Percentiles rank a stretch among this genome's conserved stretches.
Evolutionary conservation across 2,329 filamentous ascomycete genomes (phyloP).

Genomic region (Monilinia polystroma): DNA sequence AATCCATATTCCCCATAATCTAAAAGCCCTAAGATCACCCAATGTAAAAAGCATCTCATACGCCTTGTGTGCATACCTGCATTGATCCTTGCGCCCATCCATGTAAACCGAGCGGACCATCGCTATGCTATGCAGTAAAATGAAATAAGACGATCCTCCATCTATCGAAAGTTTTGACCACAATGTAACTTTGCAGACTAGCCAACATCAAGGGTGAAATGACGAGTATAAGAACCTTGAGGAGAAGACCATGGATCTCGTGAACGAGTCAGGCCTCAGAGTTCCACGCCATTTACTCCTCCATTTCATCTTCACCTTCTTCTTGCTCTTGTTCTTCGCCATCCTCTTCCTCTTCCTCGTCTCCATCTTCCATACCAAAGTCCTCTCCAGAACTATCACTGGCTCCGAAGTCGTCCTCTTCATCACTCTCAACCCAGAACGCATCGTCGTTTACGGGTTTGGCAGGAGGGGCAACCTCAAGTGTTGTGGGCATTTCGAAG

Average conservation of each 20-base stretch:
- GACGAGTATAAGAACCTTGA: background rate
- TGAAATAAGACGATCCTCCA: conserved; percentile 25
- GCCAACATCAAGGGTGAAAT: background rate
- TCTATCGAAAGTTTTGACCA: conserved; percentile 15
- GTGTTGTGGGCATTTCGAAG: conserved; percentile 77
- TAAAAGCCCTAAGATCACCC: conserved; percentile 21
- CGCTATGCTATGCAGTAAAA: conserved; percentile 36
- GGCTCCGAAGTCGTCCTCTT: conserved; percentile 75
- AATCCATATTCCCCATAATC: conserved; percentile 23
- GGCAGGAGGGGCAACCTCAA: conserved; percentile 59
- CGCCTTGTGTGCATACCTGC: conserved; percentile 28
- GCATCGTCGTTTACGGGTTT: conserved; percentile 72
- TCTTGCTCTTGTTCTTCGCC: conserved; percentile 57
- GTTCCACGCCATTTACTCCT: conserved; percentile 25
- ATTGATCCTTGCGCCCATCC: conserved; percentile 31
- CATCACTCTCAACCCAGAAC: conserved; percentile 77
- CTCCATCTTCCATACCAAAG: conserved; percentile 59
- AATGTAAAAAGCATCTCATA: conserved; percentile 20
- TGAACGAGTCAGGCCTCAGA: conserved; percentile 16
- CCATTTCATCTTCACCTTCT: conserved; percentile 40
- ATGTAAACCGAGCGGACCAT: conserved; percentile 24
- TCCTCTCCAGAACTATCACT: conserved; percentile 64
- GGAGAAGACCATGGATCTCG: conserved; percentile 7
- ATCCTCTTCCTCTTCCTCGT: conserved; percentile 56
- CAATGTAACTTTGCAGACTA: background rate